Base-by-base conservation (phyloP, 495 filamentous ascomycete genomes). In the Platismatia glauca region DNA sequence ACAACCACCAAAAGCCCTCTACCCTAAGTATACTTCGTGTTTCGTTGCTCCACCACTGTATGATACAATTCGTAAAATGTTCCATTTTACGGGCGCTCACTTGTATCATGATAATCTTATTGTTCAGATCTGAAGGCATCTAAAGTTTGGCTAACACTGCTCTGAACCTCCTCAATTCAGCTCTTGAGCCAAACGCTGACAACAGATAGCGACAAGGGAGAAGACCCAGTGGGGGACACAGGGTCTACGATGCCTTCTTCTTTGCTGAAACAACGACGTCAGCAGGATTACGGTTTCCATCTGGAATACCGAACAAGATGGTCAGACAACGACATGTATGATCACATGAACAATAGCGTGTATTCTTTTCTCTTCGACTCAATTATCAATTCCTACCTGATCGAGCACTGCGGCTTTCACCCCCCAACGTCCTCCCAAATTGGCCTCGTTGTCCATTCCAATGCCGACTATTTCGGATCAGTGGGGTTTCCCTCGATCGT, bases 311-410 rank as follows among this genome's bases (percentile, higher is more conserved):
- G 91, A 61, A 95, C 91, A 61, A 78, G 93, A 85, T 97, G 93
- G 93, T 85, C 80, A 70, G 94, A 98, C 73, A 97, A 97, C 69
- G 93, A 97, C 76, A 94, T 95, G 89, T 97, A 96, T 74, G 81
- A 66, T 31, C 69, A 71, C 44, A 66, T 88, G 65, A 95, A 94
- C 73, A 94, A 95, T 69, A 85, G 84, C 55, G 79, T 95, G 44
- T 95, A 96, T 75, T 86, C 87, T 64, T 84, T 86, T 67, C 81
- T 94, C 46, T 84, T 85, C 75, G 93, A 98, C 77, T 91, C 89
- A 7, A 84, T 96, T 65, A 85, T 95, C 68, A 98, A 97, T 76
- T 79, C 85, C 50, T 98, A 94, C 72, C 82, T 98, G 7, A 91
- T 95, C 60, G 77, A 86, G 39, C 75, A 89, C 61, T 96, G 91